Base-by-base conservation (phyloP, 176 grass and related monocot genomes). In the Bolboschoenus planiculmis region DNA sequence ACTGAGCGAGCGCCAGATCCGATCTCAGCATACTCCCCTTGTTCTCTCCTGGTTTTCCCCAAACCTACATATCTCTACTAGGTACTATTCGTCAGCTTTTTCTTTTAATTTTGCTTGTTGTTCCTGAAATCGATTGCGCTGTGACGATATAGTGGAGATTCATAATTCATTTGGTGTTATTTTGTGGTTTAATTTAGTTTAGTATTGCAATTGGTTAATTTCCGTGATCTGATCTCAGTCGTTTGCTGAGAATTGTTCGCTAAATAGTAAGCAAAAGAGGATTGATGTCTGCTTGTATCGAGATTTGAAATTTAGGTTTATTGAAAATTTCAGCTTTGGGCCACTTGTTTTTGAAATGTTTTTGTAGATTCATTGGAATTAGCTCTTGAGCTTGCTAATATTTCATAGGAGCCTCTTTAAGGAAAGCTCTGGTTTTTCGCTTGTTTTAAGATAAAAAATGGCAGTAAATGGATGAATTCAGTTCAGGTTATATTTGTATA, bases 1-100 rank as follows among this genome's bases (percentile, higher is more conserved):
- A 80, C 85, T 94, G 58, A 84, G 90, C 79, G 95, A 94, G 65
- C 88, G 94, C 84, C 95, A 93, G 90, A 94, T 97, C 95, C 88
- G 92, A 86, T 97, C 87, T 37, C 92, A 84, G 90, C 90, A 73
- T 78, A 92, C 87, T 91, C 90, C 74, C 86, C 84, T 87, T 88
- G 55, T 80, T 48, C 90, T 97, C 81, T 47, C 78, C 35, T 82
- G 85, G 56, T 93, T 94, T 84, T 97, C 95, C 43, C 94, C 95
- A 65, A 92, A 87, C 56, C 90, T 90, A 11, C 88, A 94, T 83
- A 88, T 97, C 85, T 83, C 88, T 27, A 91, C 92, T 64, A 91
- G 95, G 95, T 94, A 70, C 82, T 31, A 76, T 23, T 84, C 44
- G 34, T 62, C 18, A 16, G 3, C 4, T 48, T 80, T 59, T 54